These are phyloP conservation scores for Parachaetomium inaequale DNA, from an alignment of 495 filamentous ascomycete species.

Conservation along the genomic window DNA sequence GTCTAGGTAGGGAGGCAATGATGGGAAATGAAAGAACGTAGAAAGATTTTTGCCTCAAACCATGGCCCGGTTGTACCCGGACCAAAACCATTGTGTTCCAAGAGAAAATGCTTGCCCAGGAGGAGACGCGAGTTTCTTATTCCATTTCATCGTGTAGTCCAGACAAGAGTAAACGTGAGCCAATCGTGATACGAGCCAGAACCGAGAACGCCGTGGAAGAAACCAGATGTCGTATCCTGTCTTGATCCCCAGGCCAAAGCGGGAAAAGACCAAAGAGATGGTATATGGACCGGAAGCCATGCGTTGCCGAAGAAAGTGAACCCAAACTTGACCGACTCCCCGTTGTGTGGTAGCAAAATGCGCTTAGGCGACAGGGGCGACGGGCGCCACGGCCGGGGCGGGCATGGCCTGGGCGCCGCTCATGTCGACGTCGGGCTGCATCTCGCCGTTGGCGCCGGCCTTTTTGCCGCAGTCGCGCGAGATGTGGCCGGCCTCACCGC, in stretches of 20 bases:
- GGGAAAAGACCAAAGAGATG: conserved; percentile 7
- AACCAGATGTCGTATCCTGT: conserved; percentile 20
- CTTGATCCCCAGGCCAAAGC: conserved; percentile 16
- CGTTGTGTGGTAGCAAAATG: neutral
- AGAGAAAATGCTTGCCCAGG: conserved; percentile 11
- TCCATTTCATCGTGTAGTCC: conserved; percentile 17
- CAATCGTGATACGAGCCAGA: conserved; percentile 18
- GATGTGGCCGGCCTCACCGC: conserved; percentile 92
- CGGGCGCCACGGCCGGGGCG: conserved; percentile 25
- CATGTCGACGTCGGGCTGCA: conserved; percentile 34
- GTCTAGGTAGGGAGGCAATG: conserved; percentile 16
- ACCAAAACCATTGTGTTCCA: neutral
- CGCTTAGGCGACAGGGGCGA: conserved; percentile 36
- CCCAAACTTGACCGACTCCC: conserved; percentile 4
- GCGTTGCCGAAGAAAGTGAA: conserved; percentile 11
- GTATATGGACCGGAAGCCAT: conserved; percentile 14
- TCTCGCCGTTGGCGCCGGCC: conserved; percentile 46
- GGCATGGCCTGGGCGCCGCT: conserved; percentile 25
- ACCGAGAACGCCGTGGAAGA: conserved; percentile 24
- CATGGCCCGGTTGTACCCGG: neutral
- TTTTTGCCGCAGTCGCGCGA: conserved; percentile 84
- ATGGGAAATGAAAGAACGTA: neutral
- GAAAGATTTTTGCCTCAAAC: neutral
- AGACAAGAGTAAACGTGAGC: conserved; percentile 14
- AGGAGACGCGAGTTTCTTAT: conserved; percentile 10